phyloP scores from a whole-genome alignment of 176 grass and related monocot genomes.

The Sorghum bicolor region Sorghum_bicolor_NCBIv3 NC_012878.2:50226001-50226500 shows the following conservation, averaged over 20 bases:
- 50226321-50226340: conserved; percentile 88
- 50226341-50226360: conserved; percentile 83
- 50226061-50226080: conserved; percentile 77
- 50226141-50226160: not conserved
- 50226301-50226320: conserved; percentile 71
- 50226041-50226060: conserved; percentile 67
- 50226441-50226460: conserved; percentile 67
- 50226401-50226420: conserved; percentile 89
- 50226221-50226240: not conserved
- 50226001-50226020: conserved; percentile 44
- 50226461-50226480: conserved; percentile 56
- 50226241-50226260: not conserved
- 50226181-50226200: not conserved
- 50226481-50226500: conserved; percentile 89
- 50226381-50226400: conserved; percentile 93
- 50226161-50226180: not conserved
- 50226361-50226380: conserved; percentile 84
- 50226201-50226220: not conserved
- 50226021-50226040: conserved; percentile 82
- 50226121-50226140: conserved; percentile 13
- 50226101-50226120: conserved; percentile 21
- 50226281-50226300: conserved; percentile 18
- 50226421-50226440: conserved; percentile 73
- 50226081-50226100: conserved; percentile 95
- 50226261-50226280: not conserved